These are phyloP conservation scores for Kodamaea leandrae DNA, from an alignment of 805 yeast genomes.

Conservation along the genomic window DNA sequence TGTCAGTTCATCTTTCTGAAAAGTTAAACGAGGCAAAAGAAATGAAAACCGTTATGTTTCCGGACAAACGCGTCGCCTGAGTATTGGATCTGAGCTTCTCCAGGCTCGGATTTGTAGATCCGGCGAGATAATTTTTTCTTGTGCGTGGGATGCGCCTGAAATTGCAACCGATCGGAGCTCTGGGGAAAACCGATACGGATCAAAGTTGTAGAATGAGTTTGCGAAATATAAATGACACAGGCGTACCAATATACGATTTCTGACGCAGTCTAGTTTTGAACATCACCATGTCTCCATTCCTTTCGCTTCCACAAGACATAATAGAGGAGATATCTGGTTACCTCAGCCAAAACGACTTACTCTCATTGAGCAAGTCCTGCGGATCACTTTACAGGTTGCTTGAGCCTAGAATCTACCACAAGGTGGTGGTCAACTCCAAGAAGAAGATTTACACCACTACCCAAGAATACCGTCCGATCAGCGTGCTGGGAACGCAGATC, in stretches of 20 bases:
- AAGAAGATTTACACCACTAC: constrained; percentile 10
- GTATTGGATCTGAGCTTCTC: too few species aligned
- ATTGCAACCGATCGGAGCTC: constrained; percentile 7
- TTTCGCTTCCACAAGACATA: constrained; percentile 11
- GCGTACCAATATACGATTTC: background rate
- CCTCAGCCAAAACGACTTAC: constrained; percentile 13
- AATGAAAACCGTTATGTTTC: background rate
- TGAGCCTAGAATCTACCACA: constrained; percentile 9
- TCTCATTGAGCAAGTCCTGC: constrained; percentile 11
- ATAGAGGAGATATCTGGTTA: constrained; percentile 9
- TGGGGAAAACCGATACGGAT: constrained; percentile 10
- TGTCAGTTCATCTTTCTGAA: too few species aligned
- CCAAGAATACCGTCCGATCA: constrained; percentile 2
- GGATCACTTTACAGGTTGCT: constrained; percentile 2
- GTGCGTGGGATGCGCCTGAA: background rate
- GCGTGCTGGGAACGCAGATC: constrained; percentile 6
- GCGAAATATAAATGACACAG: background rate
- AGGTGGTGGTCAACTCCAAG: constrained; percentile 11
- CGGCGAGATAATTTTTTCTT: constrained; percentile 3
- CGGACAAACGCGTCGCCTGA: constrained; percentile 1
- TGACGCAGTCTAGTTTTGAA: background rate
- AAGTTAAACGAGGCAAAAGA: background rate
- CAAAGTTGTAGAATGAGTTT: background rate
- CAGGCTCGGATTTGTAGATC: constrained; percentile 5
- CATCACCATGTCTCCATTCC: background rate